phyloP scores from a whole-genome alignment of 2,329 filamentous ascomycete genomes.

The Fusarium transvaalense region DNA sequence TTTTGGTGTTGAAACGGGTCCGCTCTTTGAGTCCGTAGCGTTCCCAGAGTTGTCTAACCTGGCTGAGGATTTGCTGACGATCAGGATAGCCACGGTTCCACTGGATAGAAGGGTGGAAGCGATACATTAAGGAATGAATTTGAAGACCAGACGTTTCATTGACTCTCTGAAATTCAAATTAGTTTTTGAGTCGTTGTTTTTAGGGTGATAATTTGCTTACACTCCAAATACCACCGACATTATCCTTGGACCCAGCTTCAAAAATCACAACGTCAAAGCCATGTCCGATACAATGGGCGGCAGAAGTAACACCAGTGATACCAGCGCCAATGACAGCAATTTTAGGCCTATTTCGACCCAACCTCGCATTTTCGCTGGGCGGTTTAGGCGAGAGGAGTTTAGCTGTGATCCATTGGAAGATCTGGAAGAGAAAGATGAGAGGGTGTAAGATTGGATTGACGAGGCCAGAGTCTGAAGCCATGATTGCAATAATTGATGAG shows the following conservation, averaged over 20 bases:
- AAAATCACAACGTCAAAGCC: conserved; percentile 86
- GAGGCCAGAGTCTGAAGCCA: conserved; percentile 51
- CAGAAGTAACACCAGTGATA: conserved; percentile 81
- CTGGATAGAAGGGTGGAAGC: conserved; percentile 83
- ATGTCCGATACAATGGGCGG: conserved; percentile 86
- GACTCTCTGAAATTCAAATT: conserved; percentile 73
- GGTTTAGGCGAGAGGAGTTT: conserved; percentile 77
- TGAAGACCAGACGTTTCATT: conserved; percentile 87
- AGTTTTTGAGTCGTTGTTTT: background rate
- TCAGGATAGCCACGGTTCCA: conserved; percentile 84
- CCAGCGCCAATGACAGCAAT: conserved; percentile 78
- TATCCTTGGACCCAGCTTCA: conserved; percentile 74
- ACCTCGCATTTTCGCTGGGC: conserved; percentile 67
- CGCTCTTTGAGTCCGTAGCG: conserved; percentile 77
- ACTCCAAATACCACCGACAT: conserved; percentile 84
- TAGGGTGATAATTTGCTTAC: conserved; percentile 57
- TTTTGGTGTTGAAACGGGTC: conserved; percentile 78
- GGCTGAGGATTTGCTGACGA: conserved; percentile 78
- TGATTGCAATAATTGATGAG: conserved; percentile 30
- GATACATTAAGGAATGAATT: conserved; percentile 88
- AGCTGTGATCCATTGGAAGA: conserved; percentile 74
- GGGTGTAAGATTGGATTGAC: conserved; percentile 63
- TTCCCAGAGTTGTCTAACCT: conserved; percentile 80
- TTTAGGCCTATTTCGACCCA: conserved; percentile 67
- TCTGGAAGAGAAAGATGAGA: conserved; percentile 71